Evolutionary conservation across 2,329 filamentous ascomycete genomes (phyloP), one percentile per base, ranked within the genome.

Genomic region (Exserohilum rostratum): DNA sequence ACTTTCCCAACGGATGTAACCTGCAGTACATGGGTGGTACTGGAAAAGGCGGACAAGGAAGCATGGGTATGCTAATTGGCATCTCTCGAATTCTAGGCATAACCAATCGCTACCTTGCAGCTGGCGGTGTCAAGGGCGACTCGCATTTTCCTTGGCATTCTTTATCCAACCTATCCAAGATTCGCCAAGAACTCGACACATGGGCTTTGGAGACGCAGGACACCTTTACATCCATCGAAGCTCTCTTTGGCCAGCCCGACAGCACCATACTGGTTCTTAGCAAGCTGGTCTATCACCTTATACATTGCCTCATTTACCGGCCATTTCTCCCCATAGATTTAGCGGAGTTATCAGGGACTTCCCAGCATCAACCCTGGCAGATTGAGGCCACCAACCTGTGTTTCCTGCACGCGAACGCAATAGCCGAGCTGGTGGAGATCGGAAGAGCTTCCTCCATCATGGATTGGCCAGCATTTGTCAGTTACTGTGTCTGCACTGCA

Each of bases 101-200:
- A 55, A 93, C 91, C 1, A 95, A 93, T 67, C 85, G 87, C 55
- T 96, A 96, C 72, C 82, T 96, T 45, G 90, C 91, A 7, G 89
- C 90, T 2, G 91, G 91, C 6, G 91, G 91, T 30, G 90, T 95
- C 51, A 95, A 93, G 75, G 90, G 90, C 27, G 91, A 96, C 69
- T 92, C 90, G 0, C 91, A 96, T 72, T 96, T 96, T 61, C 91
- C 91, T 9, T 96, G 91, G 91, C 91, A 96, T 70, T 87, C 90
- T 1, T 82, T 93, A 17, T 96, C 91, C 5, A 93, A 89, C 57
- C 80, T 96, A 2, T 95, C 91, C 47, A 92, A 91, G 69, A 95
- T 96, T 60, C 85, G 90, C 27, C 89, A 93, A 60, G 90, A 95
- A 66, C 80, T 96, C 20, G 90, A 96, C 68, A 84, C 90, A 29